Evolutionary conservation across 202 grass and related monocot species (phyloP), one percentile per base, ranked within the genome.

Genomic region (Schoenoplectus tabernaemontani): DNA sequence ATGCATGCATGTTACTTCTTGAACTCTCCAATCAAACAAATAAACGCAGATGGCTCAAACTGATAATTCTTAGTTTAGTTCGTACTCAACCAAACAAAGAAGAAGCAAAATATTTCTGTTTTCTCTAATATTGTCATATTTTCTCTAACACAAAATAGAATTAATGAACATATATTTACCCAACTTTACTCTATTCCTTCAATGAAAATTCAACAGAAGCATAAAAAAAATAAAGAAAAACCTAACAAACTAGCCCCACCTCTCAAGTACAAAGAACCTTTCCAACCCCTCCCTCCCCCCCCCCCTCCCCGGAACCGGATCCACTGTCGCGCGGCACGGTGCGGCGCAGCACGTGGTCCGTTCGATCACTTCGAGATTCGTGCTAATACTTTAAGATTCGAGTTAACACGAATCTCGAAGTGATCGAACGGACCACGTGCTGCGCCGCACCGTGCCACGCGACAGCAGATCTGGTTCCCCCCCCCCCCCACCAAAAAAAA

Each of bases 121-220:
- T 75, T 56, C 48, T 15, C 70, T 75, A 75, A 75, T 47, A 75
- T 50, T 50, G 3, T 51, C 68, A 73, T 73, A 50, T 24, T 73
- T 28, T 72, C 68, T 50, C 43, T 73, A 73, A 73, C 42, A 32
- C 23, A 73, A 33, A 33, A 71, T 28, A 30, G 43, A 72, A 19
- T 22, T 12, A 73, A n/a, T n/a, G 23, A 74, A 34, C 70, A 53
- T 46, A 54, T 74, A 74, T 74, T 74, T 74, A 74, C 46, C 16
- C 17, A 74, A 46, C 54, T 53, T 51, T n/a, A 24, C 16, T n/a
- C 70, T 74, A 54, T 74, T 74, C n/a, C 70, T 33, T 74, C 5
- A 74, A 23, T 33, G 13, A 32, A 16, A 73, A 30, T 74, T 74
- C 46, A n/a, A 50, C 68, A 54, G 53, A 74, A 9, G 15, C 70